Base-by-base conservation (phyloP, 2,329 filamentous ascomycete genomes). In the Mycosphaerelloides madeirae region DNA sequence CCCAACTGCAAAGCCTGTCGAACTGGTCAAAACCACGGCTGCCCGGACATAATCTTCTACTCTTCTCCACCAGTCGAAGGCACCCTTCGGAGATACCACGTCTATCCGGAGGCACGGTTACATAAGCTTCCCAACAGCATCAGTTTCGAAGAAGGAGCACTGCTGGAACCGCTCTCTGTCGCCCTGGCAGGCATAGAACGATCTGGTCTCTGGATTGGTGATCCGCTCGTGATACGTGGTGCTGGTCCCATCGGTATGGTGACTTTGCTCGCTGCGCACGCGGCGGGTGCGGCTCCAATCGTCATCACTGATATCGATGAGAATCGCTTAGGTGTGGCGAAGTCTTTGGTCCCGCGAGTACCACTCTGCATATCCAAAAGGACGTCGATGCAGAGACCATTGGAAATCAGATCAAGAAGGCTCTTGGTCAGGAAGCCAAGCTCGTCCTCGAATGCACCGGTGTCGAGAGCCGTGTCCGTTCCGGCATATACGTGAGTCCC, bases 131-230 rank as follows among this genome's bases (percentile, higher is more conserved):
- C 70, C 0, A 59, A 58, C n/a, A 54, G 48, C 1, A 54, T 73
- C 11, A 61, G 55, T 5, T 65, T 69, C 31, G 60, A 68, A 25
- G 71, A 74, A 41, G 71, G 68, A 0, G 67, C 67, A 0, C 60
- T 77, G 4, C 64, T 76, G 8, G 74, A 76, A 58, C 73, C 74
- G 6, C 57, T 75, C 8, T 65, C 66, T 13, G 70, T 75, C 3
- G 73, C 72, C 2, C 64, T 76, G 1, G 71, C 74, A 20, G 64
- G 66, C 0, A 64, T 71, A 6, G 61, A 71, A 15, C 61, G 66
- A 5, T 64, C 66, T 1, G 64, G 60, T 1, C 48, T 75, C 2
- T 56, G 58, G 16, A 56, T 70, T 0, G 72, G 71, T 0, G 59
- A 71, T 38, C 55, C 61, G 8, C 50, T 71, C 4, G 51, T 67